Evolutionary conservation across 768 basidiomycete species (phyloP).

Genomic region (Serendipita sp.): DNA sequence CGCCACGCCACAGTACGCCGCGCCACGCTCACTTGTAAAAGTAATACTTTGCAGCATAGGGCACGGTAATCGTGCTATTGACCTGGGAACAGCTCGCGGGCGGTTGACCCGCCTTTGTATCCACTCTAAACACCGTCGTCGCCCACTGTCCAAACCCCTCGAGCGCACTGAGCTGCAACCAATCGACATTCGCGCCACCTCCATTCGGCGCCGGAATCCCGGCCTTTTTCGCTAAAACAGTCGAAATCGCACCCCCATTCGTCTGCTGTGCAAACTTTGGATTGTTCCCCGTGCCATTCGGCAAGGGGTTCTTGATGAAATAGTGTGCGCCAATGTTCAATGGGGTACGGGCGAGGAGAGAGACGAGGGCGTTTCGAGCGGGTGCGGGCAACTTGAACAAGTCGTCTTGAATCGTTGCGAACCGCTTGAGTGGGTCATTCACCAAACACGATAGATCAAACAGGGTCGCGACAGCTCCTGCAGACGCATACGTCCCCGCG

Average conservation of each 20-base stretch:
- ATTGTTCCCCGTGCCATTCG: conserved; percentile 23
- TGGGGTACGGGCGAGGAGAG: conserved; percentile 10
- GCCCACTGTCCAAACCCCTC: conserved; percentile 26
- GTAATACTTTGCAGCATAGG: conserved; percentile 20
- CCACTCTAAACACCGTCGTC: conserved; percentile 17
- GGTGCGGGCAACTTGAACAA: conserved; percentile 17
- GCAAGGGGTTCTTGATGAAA: conserved; percentile 33
- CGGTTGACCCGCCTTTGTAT: conserved; percentile 20
- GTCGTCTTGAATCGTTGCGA: conserved; percentile 6
- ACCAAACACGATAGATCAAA: conserved; percentile 40
- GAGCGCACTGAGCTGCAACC: conserved; percentile 34
- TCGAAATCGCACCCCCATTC: conserved; percentile 28
- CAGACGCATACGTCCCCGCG: conserved; percentile 13
- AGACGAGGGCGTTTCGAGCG: conserved; percentile 11
- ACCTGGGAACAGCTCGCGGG: conserved; percentile 18
- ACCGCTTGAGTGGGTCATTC: conserved; percentile 14
- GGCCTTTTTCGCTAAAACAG: conserved; percentile 29
- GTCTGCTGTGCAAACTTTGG: conserved; percentile 46
- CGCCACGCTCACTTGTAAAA: conserved; percentile 16
- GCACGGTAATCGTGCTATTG: conserved; percentile 15
- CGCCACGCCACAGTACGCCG: too few relatives aligned
- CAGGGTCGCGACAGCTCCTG: conserved; percentile 31
- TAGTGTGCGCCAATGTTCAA: conserved; percentile 36
- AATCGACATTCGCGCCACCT: conserved; percentile 34
- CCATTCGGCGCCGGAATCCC: conserved; percentile 27